Evolutionary conservation across 2,329 filamentous ascomycete species (phyloP), one percentile per base, ranked within the genome.

Genomic region (Zasmidium angulare): DNA sequence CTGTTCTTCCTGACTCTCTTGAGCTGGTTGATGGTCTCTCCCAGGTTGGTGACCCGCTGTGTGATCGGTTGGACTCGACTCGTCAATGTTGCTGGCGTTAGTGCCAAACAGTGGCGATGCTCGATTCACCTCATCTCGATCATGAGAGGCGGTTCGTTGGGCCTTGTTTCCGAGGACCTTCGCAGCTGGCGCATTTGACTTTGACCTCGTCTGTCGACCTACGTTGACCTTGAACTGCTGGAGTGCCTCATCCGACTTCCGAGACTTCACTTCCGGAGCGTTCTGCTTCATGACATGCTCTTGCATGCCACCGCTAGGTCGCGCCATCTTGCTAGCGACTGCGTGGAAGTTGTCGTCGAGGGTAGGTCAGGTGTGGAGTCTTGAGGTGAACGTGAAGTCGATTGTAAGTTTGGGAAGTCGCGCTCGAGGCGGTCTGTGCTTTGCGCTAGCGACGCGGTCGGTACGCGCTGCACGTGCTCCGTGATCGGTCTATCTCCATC

Each of bases 51-150:
- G 6, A 29, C 26, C 6, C 11, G 6, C 11, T 4, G 26, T 29
- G 6, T 29, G 26, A 29, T 11, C 26, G 4, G 26, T 6, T 11
- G 11, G 4, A 11, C 11, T 29, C 4, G 26, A 29, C 4, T 6
- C 26, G 4, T 62, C 62, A 52, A 55, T 56, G 20, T 31, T 40
- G 55, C 60, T 63, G 26, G 55, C 57, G 43, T 64, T 58, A 57
- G 60, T 64, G 36, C 36, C 54, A 46, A 50, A 50, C 2, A 56
- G 11, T 17, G 24, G 11, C 46, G 46, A 20, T 29, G 6, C 6
- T 6, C 26, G 6, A 29, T 29, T 29, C 6, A 29, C 6, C 26
- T 29, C 26, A 29, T 29, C 26, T 29, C 11, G 26, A 4, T 29
- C 26, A 11, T 29, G 11, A 6, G 26, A 29, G 26, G 6, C 26